Evolutionary conservation across 2,329 filamentous ascomycete species (phyloP), one percentile per base, ranked within the genome.

Genomic region (Penicillium brevicompactum): DNA sequence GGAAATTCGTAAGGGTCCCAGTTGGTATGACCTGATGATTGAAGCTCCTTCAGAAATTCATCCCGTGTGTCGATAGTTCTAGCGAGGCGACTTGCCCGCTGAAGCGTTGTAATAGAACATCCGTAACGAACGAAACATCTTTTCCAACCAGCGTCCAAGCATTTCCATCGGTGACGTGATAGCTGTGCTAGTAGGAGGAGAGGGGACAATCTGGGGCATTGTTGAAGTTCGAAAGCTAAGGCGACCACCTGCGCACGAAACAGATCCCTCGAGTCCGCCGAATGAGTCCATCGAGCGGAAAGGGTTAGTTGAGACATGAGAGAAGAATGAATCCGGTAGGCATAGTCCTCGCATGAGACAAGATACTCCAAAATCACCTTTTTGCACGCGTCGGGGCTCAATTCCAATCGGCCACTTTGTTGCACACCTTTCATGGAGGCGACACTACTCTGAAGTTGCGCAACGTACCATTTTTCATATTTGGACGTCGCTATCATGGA

Each of bases 1-100:
- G 87, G 85, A 37, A 76, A 71, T 0, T 81, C 56, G 0, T 65
- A 9, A 0, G 82, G 79, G 5, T 79, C 61, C 84, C 86, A 90
- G 9, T 81, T 82, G 1, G 64, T 60, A 57, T 87, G 84, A 0
- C 85, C 86, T 0, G 59, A 14, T 52, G 86, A 86, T 1, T 57
- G 48, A 0, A 80, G 57, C 55, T 82, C 74, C n/a, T 60, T 58
- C 2, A 62, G 31, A 0, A 69, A 50, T 14, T 67, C 64, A 4
- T 66, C 58, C 1, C 8, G 58, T 16, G 60, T 53, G 6, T 53
- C 37, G 13, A 55, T 37, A 9, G 51, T 38, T 0, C 53, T 45
- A 40, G 65, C 55, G 1, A 74, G 63, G 21, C 71, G 62, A 37
- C 63, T 56, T 10, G 65, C 63, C 8, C 68, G 63, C 52, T 75